phyloP scores from a whole-genome alignment of 2,329 filamentous ascomycete genomes.

The Colletotrichum acutatum region DNA sequence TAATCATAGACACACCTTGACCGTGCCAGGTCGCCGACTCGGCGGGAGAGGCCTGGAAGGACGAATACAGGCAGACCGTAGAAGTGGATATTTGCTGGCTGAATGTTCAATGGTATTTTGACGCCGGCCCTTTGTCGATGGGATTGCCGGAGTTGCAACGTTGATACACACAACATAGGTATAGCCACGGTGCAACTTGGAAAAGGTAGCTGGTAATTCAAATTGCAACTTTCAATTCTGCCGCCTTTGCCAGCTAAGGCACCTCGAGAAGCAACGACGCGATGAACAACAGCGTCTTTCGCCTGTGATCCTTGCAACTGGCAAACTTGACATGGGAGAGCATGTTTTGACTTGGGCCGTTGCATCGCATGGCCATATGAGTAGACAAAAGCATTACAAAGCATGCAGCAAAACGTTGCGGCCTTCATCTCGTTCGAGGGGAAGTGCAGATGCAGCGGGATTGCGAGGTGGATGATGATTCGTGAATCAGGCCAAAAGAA shows the following conservation, averaged over 20 bases:
- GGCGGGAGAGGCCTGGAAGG: constrained; percentile 21
- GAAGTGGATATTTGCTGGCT: constrained; percentile 18
- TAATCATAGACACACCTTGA: constrained; percentile 31
- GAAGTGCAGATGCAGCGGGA: constrained; percentile 21
- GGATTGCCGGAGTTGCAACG: constrained; percentile 4
- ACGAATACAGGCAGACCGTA: constrained; percentile 23
- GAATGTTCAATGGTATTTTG: neutral
- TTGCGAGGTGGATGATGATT: constrained; percentile 21
- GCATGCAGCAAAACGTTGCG: constrained; percentile 17
- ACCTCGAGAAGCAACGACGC: constrained; percentile 7
- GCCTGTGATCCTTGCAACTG: constrained; percentile 8
- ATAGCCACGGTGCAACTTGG: constrained; percentile 9
- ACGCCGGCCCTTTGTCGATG: constrained; percentile 13
- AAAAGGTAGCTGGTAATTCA: neutral
- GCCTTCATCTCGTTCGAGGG: constrained; percentile 24
- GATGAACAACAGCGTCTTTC: constrained; percentile 16
- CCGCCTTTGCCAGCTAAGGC: neutral
- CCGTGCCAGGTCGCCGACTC: constrained; percentile 25
- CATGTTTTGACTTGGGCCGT: constrained; percentile 15
- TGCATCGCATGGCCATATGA: constrained; percentile 18
- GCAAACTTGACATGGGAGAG: constrained; percentile 1
- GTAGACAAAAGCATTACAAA: neutral
- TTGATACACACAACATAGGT: neutral
- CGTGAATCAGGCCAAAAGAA: constrained; percentile 23
- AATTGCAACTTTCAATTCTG: neutral